Base-by-base conservation (phyloP, 805 yeast genomes). In the Cyberlindnera mycetangii region DNA sequence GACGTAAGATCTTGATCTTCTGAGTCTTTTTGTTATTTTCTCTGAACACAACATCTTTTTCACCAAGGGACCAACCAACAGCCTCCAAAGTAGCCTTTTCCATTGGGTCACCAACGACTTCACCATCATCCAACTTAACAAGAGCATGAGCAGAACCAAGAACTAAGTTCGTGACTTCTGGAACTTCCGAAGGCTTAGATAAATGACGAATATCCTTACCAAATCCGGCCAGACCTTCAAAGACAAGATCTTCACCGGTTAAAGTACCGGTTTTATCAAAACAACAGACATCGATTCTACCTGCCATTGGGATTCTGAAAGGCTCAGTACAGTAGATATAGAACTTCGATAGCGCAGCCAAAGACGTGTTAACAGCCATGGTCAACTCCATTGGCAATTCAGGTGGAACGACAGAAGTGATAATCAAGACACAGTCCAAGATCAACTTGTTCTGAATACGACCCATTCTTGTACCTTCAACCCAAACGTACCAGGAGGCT, bases 341-440 rank as follows among this genome's bases (percentile, higher is more conserved):
- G 64, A 75, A 83, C 67, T 93, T 93, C 56, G 85, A 81, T 53
- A 93, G 75, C 3, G 97, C 89, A 47, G 89, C 80, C 64, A 93
- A 74, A 7, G 98, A 90, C 31, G 86, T 76, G 68, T 93, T 93
- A 32, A 93, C 99, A 48, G 99, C 98, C 92, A 93, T 84, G 12
- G 99, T 93, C 58, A 93, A 77, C 72, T 93, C 99, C 98, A 93
- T 93, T 47, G 99, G 99, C 55, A 93, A 76, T 70, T 93, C 99
- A 34, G 99, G 99, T 30, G 99, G 99, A 32, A 93, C 99, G 52
- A 93, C 99, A 40, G 98, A 90, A 16, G 99, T 93, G 58, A 93
- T 79, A 56, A 93, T 95, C 61, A 93, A 78, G 53, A 93, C 85
- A 81, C 99, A 93, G 68, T 93, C 98, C 61, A 93, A 76, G 53